Evolutionary conservation across 352 stramenopile species (phyloP), one percentile per base, ranked within the genome.

Genomic region (Globisporangium perplexum): DNA sequence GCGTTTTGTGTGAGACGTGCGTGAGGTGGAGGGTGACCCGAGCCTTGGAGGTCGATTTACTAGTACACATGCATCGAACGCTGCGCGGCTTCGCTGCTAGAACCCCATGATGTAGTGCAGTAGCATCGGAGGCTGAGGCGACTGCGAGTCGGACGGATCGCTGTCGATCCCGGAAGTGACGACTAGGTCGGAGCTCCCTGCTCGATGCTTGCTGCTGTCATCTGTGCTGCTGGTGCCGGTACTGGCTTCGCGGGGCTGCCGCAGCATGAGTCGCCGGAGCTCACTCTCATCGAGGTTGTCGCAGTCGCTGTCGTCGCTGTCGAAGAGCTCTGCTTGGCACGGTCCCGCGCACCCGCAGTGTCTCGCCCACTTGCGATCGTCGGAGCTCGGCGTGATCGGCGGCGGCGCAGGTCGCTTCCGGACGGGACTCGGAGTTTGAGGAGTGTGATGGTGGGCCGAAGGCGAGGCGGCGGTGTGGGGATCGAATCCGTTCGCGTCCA

Each of bases 41-140:
- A 39, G 33, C 12, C 33, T 18, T 18, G 33, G 11, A 1, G 7
- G 33, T 39, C 18, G 33, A 39, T 39, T n/a, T 39, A 39, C 33
- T 6, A 30, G 26, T 30, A 39, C 12, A 36, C 31, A 38, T 12
- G 31, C 31, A 38, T 38, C 31, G 31, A 4, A 38, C 11, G 2
- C 28, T 31, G 10, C 6, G 28, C 10, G 4, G 31, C 8, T 36
- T 7, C 8, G 31, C 31, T 12, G 33, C 39, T 39, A 60, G 28
- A 60, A 60, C 28, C 44, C 45, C 53, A 60, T 33, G 46, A 60
- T 46, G 26, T 53, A 54, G 45, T 60, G 53, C n/a, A 60, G 46
- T 24, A 60, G 8, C 36, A 54, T 44, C 26, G 53, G 45, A 14
- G 53, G 35, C n/a, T 44, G 49, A 17, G 42, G 28, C 35, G 26